Base-by-base conservation (phyloP, 768 basidiomycete genomes). In the Russula dissimulans region DNA sequence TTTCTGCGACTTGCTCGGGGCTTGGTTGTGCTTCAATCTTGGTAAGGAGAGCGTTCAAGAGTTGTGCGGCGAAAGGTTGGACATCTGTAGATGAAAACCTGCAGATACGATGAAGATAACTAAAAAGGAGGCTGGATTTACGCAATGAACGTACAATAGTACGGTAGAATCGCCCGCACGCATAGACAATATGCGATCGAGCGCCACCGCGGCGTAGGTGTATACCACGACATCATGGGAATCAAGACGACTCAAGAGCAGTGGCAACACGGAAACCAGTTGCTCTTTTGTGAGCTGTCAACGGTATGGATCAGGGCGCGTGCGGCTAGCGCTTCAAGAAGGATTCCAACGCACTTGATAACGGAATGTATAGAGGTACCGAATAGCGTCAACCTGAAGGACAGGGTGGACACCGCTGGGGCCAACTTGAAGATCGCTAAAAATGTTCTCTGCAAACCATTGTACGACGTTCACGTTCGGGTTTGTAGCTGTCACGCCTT, bases 201-300 rank as follows among this genome's bases (percentile, higher is more conserved):
- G 95, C n/a, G 95, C 92, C 67, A 97, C 94, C 17, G 97, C 95
- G 9, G 95, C 93, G 72, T 97, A 98, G 0, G 95, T 95, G 68
- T 89, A 95, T 29, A 89, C 87, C 50, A 98, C 95, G 72, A 92
- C 95, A 69, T 93, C 92, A 54, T 80, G 76, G 18, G 91, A 91
- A 5, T 77, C 75, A 38, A 98, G 83, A 70, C 95, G 95, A 12
- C 79, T 84, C 31, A 87, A 82, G 10, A 98, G 82, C 18, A 91
- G 78, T 0, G 95, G 97, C 1, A 98, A 75, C 22, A 98, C 95
- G 2, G 91, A 86, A 8, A 95, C 79, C 10, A 98, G 78, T 79
- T 99, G 95, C 15, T 87, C 83, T 75, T 98, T 98, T 6, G 92
- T 94, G 51, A 98, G 78, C 89, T 94, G 69, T 48, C 58, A 42